These are phyloP conservation scores for Isatis tinctoria DNA, from an alignment of 345 rosid species.

Conservation along the genomic window DNA sequence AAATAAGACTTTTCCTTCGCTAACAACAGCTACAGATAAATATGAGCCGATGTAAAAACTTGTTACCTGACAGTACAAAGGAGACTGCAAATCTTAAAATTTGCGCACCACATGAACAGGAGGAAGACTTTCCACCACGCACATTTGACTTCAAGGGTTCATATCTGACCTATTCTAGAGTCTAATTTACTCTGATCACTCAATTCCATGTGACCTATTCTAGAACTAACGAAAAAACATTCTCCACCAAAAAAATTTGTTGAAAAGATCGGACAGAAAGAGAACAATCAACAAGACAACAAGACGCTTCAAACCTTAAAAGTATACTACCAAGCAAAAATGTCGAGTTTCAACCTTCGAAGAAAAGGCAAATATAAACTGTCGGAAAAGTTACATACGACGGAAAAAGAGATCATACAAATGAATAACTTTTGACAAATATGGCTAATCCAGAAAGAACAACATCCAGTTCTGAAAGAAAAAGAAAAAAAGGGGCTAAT, in stretches of 20 bases:
- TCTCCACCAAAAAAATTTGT: neutral
- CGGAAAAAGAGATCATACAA: neutral
- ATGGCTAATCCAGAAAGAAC: conserved; percentile 16
- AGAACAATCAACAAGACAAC: neutral
- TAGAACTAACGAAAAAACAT: neutral
- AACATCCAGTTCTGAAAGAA: conserved; percentile 11
- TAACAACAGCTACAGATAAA: too few species aligned
- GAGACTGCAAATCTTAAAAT: neutral
- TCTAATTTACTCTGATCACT: neutral
- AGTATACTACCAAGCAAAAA: conserved; percentile 4
- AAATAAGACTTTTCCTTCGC: too few species aligned
- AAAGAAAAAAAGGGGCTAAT: conserved; percentile 20
- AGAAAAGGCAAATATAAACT: neutral
- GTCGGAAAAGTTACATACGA: neutral
- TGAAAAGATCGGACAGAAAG: neutral
- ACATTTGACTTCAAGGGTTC: neutral
- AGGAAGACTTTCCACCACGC: neutral
- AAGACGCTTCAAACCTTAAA: conserved; percentile 6
- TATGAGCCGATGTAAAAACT: neutral
- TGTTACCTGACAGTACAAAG: conserved; percentile 13
- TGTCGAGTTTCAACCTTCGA: neutral
- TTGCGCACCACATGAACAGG: neutral
- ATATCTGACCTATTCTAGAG: neutral
- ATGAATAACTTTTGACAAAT: conserved; percentile 18
- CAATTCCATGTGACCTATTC: neutral